Base-by-base conservation (phyloP, 805 yeast genomes). In the Candida nemodendra region DNA sequence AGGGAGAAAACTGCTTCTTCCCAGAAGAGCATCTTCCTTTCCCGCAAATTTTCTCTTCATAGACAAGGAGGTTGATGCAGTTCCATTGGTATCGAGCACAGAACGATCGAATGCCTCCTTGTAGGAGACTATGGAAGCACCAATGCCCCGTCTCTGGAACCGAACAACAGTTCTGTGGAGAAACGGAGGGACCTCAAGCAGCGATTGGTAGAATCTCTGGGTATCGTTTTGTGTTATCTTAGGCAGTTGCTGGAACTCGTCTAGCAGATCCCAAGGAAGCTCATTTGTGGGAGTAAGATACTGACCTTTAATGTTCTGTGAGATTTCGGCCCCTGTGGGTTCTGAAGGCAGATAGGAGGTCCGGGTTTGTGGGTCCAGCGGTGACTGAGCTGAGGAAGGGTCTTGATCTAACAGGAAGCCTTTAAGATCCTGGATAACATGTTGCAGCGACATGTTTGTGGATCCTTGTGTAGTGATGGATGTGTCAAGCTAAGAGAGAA, bases 1-100 rank as follows among this genome's bases (percentile, higher is more conserved):
- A 0, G 99, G 99, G 53, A 91, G 63, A 51, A 75, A 84, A 14
- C 79, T 74, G 0, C 95, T 71, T 3, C 78, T 69, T 0, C 98
- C 98, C 32, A 71, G 67, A 3, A 87, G 64, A 2, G 80, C 66
- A 27, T 78, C 82, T n/a, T 67, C 67, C 46, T 76, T 77, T 5
- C 83, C 70, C 12, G 80, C 78, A 45, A 79, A 74, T 36, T 79
- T 74, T 45, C 99, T 71, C 21, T 76, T 78, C 41, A 89, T 58
- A 1, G 95, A 82, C 31, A 89, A 66, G 0, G 95, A 84, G 42
- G 80, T 82, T 9, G 81, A 71, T 12, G 89, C 76, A 30, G 76
- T 76, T 7, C 81, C 78, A 26, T 61, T 58, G 1, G 68, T 56
- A 7, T 69, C 60, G 12, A 65, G 70, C 9, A 68, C 53, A 1